phyloP scores from a whole-genome alignment of 768 basidiomycete species.

The Podaxis sp. region DNA sequence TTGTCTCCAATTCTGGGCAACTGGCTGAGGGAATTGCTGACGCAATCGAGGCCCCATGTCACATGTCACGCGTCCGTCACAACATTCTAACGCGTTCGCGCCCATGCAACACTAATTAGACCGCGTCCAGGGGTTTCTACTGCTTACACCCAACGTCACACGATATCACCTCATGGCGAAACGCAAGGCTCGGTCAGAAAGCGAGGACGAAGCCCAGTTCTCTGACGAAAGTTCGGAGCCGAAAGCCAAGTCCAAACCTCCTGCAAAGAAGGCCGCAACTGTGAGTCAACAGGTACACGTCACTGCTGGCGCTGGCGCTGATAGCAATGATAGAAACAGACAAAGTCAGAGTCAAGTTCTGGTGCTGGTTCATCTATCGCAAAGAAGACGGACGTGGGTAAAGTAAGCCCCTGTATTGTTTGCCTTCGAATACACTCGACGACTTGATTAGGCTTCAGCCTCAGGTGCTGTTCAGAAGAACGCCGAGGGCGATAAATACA shows the following conservation, averaged over 20 bases:
- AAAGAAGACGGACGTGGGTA: background rate
- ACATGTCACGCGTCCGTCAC: conserved; percentile 20
- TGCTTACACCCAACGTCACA: too few species aligned
- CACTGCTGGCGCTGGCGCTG: background rate
- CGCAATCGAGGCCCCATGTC: conserved; percentile 25
- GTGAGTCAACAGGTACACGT: background rate
- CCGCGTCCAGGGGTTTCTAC: background rate
- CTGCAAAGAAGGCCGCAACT: conserved; percentile 17
- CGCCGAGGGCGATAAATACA: conserved; percentile 48
- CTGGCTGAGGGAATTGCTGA: conserved; percentile 27
- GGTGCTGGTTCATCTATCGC: background rate
- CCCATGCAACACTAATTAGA: background rate
- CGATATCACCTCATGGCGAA: conserved; percentile 22
- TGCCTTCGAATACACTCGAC: background rate
- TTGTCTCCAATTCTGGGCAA: conserved; percentile 10
- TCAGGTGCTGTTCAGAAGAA: conserved; percentile 28
- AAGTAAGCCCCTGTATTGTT: background rate
- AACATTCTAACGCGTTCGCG: background rate
- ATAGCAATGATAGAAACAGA: background rate
- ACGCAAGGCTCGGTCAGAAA: conserved; percentile 23
- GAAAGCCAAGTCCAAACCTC: conserved; percentile 1
- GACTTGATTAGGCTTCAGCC: background rate
- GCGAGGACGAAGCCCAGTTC: conserved; percentile 14
- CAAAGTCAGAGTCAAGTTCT: background rate
- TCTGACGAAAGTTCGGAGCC: conserved; percentile 11